Base-by-base conservation (phyloP, 441 rosid genomes). In the Capsella rubella region DNA sequence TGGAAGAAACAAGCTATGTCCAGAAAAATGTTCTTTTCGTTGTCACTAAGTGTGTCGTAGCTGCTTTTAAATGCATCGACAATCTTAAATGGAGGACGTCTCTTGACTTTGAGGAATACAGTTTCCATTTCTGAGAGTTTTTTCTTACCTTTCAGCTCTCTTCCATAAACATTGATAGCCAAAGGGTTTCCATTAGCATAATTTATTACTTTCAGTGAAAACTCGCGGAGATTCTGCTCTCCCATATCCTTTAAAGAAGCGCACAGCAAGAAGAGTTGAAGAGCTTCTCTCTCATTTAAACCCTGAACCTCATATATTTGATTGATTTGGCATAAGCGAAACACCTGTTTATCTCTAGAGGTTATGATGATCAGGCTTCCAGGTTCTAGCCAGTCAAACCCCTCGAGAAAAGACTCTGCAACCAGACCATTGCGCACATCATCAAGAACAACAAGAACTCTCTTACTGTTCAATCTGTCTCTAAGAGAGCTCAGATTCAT, bases 1-100 rank as follows among this genome's bases (percentile, higher is more conserved):
- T 8, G 2, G 25, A 79, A 76, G 59, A 71, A 70, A 46, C 77
- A 79, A 4, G 85, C 83, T 54, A 82, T 77, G 16, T 82, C 79
- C 4, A 82, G 58, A 77, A 79, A 79, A 6, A 62, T 58, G 14
- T 70, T 34, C 59, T 66, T 78, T 15, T 76, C 82, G 4, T 34
- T 27, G 12, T 62, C 29, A 0, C 5, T 64, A 1, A 85, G 63
- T 7, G 66, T 72, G 40, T 84, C 78, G 34, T 31, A 81, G 53
- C 79, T 79, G 7, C 70, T 78, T 55, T 65, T 71, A 11, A 82
- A 0, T 10, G 18, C 54, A 29, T 62, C 40, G 0, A 32, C 5
- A 74, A 79, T 39, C 18, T 47, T 0, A n/a, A 0, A 1, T 0
- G 66, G 46, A n/a, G 72, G 71, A 47, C 14, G 1, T 31, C 4